These are phyloP conservation scores for Elymus sibiricus DNA, from an alignment of 176 grass and related monocot species.

Conservation along the genomic window DNA sequence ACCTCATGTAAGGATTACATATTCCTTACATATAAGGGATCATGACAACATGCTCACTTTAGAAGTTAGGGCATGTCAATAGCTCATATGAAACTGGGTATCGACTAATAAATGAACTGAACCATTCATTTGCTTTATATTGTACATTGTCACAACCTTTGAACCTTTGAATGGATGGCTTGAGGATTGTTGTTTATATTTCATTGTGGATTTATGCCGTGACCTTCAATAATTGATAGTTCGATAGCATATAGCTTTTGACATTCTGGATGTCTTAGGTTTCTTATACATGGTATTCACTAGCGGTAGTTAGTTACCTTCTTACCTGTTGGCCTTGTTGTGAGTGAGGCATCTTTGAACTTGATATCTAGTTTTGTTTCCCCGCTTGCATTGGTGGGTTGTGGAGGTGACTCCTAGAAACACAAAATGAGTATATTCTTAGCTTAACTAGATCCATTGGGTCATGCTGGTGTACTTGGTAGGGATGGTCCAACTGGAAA, in stretches of 20 bases:
- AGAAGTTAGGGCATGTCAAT: background rate
- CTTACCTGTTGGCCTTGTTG: background rate
- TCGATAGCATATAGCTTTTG: background rate
- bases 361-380: background rate
- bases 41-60: background rate
- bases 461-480: background rate
- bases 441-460: background rate
- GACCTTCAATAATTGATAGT: background rate
- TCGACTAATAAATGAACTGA: background rate
- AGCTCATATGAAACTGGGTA: background rate
- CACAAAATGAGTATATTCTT: constrained; percentile 7
- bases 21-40: background rate
- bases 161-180: background rate
- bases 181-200: background rate
- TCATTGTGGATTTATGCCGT: background rate
- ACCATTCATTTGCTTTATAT: background rate
- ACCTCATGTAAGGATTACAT: background rate
- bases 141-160: background rate
- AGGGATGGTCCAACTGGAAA: background rate
- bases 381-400: background rate
- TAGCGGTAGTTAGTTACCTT: background rate
- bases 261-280: background rate
- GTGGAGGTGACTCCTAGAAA: background rate
- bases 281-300: constrained; percentile 15
- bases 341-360: constrained; percentile 2